A percentile compares a stretch with the other conserved stretches of the same genome.
Evolutionary conservation across 257 asterid species (phyloP).

Genomic region (Nicotiana tabacum): DNA sequence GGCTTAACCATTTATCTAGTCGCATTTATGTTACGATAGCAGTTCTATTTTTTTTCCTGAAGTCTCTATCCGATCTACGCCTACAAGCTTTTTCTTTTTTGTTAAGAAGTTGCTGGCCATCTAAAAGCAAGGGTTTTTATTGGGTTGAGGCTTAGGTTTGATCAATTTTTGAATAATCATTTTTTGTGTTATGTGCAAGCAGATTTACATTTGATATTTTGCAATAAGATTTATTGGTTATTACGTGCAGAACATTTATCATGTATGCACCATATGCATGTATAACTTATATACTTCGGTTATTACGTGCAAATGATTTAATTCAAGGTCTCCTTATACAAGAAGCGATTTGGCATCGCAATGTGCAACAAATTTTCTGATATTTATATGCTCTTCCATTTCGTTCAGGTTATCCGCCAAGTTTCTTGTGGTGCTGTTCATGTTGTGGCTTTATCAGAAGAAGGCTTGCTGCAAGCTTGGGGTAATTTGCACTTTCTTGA

Average conservation of each 20-base stretch:
- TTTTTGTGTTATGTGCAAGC: not conserved
- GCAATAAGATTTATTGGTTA: not conserved
- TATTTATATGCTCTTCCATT: slow-evolving; percentile 2
- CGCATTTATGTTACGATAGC: not conserved
- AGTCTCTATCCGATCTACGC: not conserved
- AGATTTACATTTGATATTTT: not conserved
- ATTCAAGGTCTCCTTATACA: not conserved
- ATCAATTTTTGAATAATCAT: not conserved
- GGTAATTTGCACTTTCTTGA: slow-evolving; percentile 38
- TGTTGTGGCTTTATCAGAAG: slow-evolving; percentile 87
- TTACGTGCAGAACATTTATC: not conserved
- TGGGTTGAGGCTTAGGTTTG: not conserved
- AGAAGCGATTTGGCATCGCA: not conserved
- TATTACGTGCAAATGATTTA: not conserved
- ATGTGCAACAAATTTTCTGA: not conserved
- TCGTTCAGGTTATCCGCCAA: slow-evolving; percentile 69
- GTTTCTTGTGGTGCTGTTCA: slow-evolving; percentile 98
- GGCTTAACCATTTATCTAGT: not conserved
- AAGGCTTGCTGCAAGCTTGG: slow-evolving; percentile 89
- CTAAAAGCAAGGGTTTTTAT: not conserved
- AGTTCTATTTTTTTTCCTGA: not conserved
- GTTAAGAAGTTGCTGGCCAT: not conserved
- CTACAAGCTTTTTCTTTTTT: not conserved
- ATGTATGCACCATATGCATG: not conserved
- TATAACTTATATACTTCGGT: not conserved